These are phyloP conservation scores for Mucor plumbeus DNA, from an alignment of 371 early-diverging fungal genomes.

Conservation along the genomic window DNA sequence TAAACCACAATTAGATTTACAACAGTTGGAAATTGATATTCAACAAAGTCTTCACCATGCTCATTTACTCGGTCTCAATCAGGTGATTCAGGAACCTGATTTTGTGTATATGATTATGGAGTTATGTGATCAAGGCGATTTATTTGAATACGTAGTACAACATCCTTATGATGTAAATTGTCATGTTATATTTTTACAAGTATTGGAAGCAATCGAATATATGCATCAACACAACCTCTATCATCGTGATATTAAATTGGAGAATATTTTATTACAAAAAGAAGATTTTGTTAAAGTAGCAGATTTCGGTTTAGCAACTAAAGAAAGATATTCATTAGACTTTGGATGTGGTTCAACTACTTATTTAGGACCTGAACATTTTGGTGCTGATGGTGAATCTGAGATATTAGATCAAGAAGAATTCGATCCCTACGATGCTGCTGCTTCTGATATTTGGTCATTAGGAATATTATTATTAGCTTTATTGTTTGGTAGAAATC, in stretches of 20 bases:
- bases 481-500: constrained; percentile 78
- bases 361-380: constrained; percentile 67
- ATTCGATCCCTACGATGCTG: constrained; percentile 56
- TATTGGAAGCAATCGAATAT: constrained; percentile 59
- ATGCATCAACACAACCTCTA: constrained; percentile 61
- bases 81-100: constrained; percentile 53
- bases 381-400: constrained; percentile 41
- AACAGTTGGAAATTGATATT: constrained; percentile 76
- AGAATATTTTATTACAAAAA: constrained; percentile 69
- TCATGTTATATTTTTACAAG: constrained; percentile 51
- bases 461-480: constrained; percentile 78
- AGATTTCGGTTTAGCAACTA: constrained; percentile 85
- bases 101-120: constrained; percentile 63
- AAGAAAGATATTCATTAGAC: constrained; percentile 67
- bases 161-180: constrained; percentile 42
- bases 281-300: constrained; percentile 68
- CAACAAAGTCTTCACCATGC: constrained; percentile 69
- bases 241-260: constrained; percentile 82
- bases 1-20: constrained; percentile 60
- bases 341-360: constrained; percentile 82
- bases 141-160: constrained; percentile 59
- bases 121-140: constrained; percentile 62
- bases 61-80: constrained; percentile 63
- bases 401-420: constrained; percentile 7
- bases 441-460: constrained; percentile 80